phyloP scores from a whole-genome alignment of 2,329 filamentous ascomycete species.

The Orbilia blumenaviensis region DNA sequence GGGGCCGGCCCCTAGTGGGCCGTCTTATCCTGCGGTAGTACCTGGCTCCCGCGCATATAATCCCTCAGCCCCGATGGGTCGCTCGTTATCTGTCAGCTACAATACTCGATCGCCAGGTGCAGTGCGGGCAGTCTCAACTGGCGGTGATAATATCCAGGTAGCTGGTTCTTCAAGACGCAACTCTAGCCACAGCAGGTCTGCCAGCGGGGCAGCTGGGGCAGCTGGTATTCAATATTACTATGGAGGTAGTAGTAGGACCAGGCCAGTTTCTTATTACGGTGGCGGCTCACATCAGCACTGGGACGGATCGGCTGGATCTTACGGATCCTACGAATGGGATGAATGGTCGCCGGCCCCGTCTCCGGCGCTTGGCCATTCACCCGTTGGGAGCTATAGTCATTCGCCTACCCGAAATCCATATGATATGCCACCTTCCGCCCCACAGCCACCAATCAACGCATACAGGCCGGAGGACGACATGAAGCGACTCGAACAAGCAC shows the following conservation, averaged over 20 bases:
- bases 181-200: conserved; percentile 38
- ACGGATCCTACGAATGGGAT: conserved; percentile 48
- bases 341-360: conserved; percentile 42
- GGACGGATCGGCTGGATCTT: conserved; percentile 46
- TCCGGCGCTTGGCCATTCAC: conserved; percentile 37
- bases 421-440: conserved; percentile 39
- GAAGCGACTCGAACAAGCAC: conserved; percentile 40
- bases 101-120: conserved; percentile 15
- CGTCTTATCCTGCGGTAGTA: conserved; percentile 23
- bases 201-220: conserved; percentile 29
- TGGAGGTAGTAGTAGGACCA: conserved; percentile 25
- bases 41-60: conserved; percentile 35
- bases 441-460: conserved; percentile 39
- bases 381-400: conserved; percentile 49
- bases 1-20: conserved; percentile 36
- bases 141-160: conserved; percentile 24
- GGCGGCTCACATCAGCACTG: conserved; percentile 28
- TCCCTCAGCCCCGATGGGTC: conserved; percentile 30
- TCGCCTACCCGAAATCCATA: conserved; percentile 44
- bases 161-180: conserved; percentile 29
- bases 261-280: conserved; percentile 45
- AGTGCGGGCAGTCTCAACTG: conserved; percentile 36
- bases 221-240: conserved; percentile 49
- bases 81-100: conserved; percentile 45
- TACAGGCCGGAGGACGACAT: conserved; percentile 42